phyloP scores from a whole-genome alignment of 2,329 filamentous ascomycete species.

The Didymella pomorum region DNA sequence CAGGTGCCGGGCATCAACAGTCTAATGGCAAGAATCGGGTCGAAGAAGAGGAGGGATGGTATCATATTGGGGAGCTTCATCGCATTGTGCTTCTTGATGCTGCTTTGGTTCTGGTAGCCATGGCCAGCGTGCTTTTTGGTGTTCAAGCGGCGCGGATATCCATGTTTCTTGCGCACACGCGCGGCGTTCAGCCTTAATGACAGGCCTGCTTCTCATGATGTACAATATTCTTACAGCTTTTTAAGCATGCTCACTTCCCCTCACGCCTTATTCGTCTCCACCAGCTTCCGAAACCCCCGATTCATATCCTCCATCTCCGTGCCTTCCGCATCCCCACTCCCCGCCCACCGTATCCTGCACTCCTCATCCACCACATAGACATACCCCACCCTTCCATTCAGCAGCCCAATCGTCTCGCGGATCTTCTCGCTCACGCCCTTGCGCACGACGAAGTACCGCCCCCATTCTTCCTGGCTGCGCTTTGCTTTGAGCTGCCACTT shows the following conservation, averaged over 20 bases:
- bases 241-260: neutral
- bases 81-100: conserved; percentile 86
- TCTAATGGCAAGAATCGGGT: conserved; percentile 89
- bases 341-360: conserved; percentile 94
- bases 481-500: conserved; percentile 59
- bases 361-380: conserved; percentile 88
- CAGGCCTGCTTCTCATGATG: conserved; percentile 25
- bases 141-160: conserved; percentile 41
- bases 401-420: conserved; percentile 68
- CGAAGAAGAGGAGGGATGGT: conserved; percentile 92
- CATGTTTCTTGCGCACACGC: conserved; percentile 31
- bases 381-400: conserved; percentile 94
- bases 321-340: conserved; percentile 72
- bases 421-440: conserved; percentile 64
- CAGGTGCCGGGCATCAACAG: conserved; percentile 93
- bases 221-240: conserved; percentile 43
- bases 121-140: conserved; percentile 22
- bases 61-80: conserved; percentile 93
- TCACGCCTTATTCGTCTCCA: conserved; percentile 13
- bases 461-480: conserved; percentile 61
- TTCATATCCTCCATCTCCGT: conserved; percentile 73
- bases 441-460: conserved; percentile 66
- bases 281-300: conserved; percentile 68
- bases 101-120: conserved; percentile 66
- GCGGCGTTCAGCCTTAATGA: conserved; percentile 29